A percentile compares a stretch with the other conserved stretches of the same genome.
Conservation (phyloP, 345 rosid genomes). For the Aegle marmelos region DNA sequence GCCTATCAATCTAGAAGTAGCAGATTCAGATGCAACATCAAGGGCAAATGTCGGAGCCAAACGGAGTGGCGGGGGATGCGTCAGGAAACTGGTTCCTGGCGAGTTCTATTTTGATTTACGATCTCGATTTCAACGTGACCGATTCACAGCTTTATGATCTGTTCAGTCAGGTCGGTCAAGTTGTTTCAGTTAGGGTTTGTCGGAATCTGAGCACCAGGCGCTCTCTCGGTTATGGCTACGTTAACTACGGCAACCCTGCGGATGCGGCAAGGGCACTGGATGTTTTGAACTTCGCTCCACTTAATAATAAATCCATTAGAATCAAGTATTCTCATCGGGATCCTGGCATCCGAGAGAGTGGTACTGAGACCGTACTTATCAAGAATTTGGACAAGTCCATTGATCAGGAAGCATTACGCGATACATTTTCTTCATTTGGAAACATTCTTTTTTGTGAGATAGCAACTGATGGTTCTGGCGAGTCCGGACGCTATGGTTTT, state of each 20-base stretch:
- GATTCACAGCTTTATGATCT: conserved; percentile 76
- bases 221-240: conserved; percentile 72
- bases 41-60: conserved; percentile 28
- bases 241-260: not conserved
- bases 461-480: not conserved
- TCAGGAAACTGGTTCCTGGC: conserved; percentile 35
- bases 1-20: conserved; percentile 21
- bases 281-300: not conserved
- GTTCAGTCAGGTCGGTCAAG: conserved; percentile 66
- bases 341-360: not conserved
- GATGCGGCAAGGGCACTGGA: not conserved
- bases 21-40: conserved; percentile 70
- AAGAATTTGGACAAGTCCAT: not conserved
- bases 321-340: not conserved
- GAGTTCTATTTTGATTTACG: conserved; percentile 76
- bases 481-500: not conserved
- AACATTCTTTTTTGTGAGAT: not conserved
- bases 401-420: not conserved
- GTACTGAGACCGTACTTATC: no score
- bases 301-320: not conserved
- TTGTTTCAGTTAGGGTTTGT: conserved; percentile 76
- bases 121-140: conserved; percentile 61
- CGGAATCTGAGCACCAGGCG: conserved; percentile 66
- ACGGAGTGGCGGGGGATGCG: conserved; percentile 35
- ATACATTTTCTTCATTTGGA: not conserved